Conservation (phyloP, 78 protist genomes). For the Dictyostelium capitatum region DNA sequence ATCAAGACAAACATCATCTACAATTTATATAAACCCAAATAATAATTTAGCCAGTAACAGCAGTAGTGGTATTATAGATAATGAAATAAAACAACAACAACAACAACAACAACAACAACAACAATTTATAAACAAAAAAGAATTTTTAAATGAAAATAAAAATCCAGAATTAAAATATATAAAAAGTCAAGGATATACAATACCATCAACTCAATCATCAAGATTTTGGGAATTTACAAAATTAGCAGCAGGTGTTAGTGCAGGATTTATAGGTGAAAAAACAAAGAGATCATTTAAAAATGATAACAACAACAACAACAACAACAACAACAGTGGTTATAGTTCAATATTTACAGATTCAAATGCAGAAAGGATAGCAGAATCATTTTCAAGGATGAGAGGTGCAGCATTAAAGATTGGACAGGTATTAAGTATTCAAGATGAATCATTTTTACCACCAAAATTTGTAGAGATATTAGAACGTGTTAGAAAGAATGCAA, state of each 20-base stretch:
- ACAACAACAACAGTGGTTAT: neutral
- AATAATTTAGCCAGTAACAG: neutral
- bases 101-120: no score
- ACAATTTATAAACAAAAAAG: slow-evolving; percentile 2
- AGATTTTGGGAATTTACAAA: slow-evolving; percentile 73
- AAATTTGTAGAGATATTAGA: slow-evolving; percentile 80
- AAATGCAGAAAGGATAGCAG: slow-evolving; percentile 81
- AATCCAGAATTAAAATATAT: slow-evolving; percentile 59
- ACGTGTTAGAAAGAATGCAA: slow-evolving; percentile 90
- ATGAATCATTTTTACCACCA: slow-evolving; percentile 79
- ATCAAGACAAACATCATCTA: slow-evolving; percentile 10
- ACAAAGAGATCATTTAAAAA: slow-evolving; percentile 15
- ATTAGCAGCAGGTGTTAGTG: slow-evolving; percentile 68
- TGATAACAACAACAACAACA: no score
- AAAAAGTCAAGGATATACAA: neutral
- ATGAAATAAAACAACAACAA: neutral
- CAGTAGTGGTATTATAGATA: neutral
- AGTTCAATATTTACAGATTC: slow-evolving; percentile 60
- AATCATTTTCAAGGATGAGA: slow-evolving; percentile 91
- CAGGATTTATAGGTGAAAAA: slow-evolving; percentile 50
- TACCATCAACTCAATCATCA: slow-evolving; percentile 42
- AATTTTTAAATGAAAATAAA: slow-evolving; percentile 8
- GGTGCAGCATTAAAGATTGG: slow-evolving; percentile 96
- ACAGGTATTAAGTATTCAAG: slow-evolving; percentile 92
- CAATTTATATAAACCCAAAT: neutral